Conservation (phyloP, 768 basidiomycete genomes). For the Clavaria fumosa region DNA sequence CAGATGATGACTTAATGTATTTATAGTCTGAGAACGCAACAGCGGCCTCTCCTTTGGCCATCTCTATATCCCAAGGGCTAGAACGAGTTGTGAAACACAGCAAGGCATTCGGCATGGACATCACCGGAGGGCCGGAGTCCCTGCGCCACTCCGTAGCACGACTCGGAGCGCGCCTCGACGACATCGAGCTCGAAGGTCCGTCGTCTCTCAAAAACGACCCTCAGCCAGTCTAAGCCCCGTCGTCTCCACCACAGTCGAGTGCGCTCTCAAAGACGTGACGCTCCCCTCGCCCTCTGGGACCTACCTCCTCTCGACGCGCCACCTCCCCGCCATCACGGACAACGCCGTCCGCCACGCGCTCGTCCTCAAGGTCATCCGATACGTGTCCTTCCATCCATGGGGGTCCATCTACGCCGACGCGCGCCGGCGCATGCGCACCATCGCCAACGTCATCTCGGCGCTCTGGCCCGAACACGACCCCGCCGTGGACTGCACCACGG, state of each 20-base stretch:
- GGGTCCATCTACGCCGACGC: constrained; percentile 51
- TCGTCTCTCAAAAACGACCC: background rate
- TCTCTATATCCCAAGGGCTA: constrained; percentile 20
- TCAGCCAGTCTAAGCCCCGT: background rate
- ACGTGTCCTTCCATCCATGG: constrained; percentile 63
- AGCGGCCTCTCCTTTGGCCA: no score
- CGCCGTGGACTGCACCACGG: constrained; percentile 10
- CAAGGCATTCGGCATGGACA: constrained; percentile 12
- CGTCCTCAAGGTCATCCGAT: constrained; percentile 45
- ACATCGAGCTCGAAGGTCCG: constrained; percentile 33
- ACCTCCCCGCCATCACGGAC: constrained; percentile 21
- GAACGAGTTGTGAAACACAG: constrained; percentile 19
- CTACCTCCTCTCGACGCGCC: constrained; percentile 27
- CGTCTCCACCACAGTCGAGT: constrained; percentile 25
- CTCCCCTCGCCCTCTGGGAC: constrained; percentile 35
- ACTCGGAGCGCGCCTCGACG: constrained; percentile 22
- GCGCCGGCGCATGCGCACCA: constrained; percentile 29
- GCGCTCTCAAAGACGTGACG: constrained; percentile 20
- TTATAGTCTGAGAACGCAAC: no score
- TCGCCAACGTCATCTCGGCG: constrained; percentile 31
- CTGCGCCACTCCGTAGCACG: constrained; percentile 23
- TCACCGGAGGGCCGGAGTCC: constrained; percentile 18
- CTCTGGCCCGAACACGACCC: constrained; percentile 29
- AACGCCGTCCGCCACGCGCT: constrained; percentile 25
- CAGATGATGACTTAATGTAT: no score